Evolutionary conservation across 1,284 basidiomycete genomes (phyloP).

Genomic region (Pascua sp.): DNA sequence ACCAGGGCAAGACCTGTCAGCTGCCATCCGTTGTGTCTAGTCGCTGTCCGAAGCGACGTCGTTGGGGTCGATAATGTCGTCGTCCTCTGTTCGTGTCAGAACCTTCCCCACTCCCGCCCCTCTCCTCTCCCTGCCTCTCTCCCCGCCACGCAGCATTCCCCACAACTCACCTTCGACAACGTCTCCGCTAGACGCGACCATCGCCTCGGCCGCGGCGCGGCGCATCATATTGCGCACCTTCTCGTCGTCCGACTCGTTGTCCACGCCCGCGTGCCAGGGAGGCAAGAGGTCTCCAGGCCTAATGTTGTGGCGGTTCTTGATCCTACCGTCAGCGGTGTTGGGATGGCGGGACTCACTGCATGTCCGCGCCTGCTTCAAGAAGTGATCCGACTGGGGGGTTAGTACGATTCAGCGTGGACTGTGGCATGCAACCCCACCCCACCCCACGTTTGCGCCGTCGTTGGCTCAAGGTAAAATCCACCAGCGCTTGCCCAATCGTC

Average conservation of each 20-base stretch:
- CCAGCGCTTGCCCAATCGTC: too few relatives aligned
- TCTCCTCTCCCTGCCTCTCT: too few relatives aligned
- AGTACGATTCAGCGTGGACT: constrained; percentile 8
- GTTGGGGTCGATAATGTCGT: constrained; percentile 42
- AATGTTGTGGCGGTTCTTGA: constrained; percentile 68
- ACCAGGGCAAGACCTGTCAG: too few relatives aligned
- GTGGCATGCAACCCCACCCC: too few relatives aligned
- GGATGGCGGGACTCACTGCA: constrained; percentile 53
- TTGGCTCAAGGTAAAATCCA: too few relatives aligned
- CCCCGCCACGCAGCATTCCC: too few relatives aligned
- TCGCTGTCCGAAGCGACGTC: constrained; percentile 46
- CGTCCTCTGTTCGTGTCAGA: constrained; percentile 24
- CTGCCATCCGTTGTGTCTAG: constrained; percentile 6
- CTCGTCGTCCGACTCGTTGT: constrained; percentile 41
- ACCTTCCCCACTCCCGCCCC: not conserved
- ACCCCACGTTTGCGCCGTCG: too few relatives aligned
- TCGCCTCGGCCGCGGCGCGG: constrained; percentile 37
- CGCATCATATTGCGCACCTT: constrained; percentile 40
- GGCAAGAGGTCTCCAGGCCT: constrained; percentile 61
- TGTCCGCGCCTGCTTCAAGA: constrained; percentile 73
- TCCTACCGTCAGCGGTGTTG: constrained; percentile 49
- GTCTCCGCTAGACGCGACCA: constrained; percentile 39
- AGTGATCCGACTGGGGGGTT: constrained; percentile 58
- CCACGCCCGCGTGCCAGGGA: constrained; percentile 28
- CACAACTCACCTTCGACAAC: constrained; percentile 43